phyloP scores from a whole-genome alignment of 2,329 filamentous ascomycete genomes.

The Colletotrichum tropicale region DNA sequence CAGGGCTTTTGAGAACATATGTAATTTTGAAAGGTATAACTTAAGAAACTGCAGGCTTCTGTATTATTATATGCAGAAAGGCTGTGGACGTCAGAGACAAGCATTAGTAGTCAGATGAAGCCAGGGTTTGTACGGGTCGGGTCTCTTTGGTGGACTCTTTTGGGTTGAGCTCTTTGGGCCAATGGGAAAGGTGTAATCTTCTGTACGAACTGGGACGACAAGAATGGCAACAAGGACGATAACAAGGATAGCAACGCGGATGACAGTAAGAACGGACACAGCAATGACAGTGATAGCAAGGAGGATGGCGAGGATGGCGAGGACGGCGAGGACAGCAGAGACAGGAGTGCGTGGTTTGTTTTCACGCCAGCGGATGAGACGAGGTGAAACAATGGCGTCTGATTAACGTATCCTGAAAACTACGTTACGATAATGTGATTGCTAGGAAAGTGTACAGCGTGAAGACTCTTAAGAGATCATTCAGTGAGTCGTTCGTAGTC shows the following conservation, averaged over 20 bases:
- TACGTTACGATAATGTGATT: neutral
- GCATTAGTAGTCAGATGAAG: too few species aligned
- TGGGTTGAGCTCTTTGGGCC: too few species aligned
- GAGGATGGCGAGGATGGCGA: neutral
- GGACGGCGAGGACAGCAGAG: neutral
- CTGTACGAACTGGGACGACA: too few species aligned
- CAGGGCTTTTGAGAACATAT: too few species aligned
- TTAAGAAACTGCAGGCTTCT: too few species aligned
- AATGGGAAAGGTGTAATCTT: too few species aligned
- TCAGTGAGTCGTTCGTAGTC: neutral
- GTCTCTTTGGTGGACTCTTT: too few species aligned
- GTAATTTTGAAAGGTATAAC: too few species aligned
- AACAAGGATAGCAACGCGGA: neutral
- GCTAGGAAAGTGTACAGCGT: neutral
- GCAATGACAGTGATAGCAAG: neutral
- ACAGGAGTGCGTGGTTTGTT: neutral
- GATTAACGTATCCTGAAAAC: neutral
- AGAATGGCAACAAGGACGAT: neutral
- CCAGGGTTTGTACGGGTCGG: too few species aligned
- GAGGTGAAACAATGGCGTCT: neutral
- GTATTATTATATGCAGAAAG: too few species aligned
- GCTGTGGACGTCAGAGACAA: too few species aligned
- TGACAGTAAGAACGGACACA: too few species aligned
- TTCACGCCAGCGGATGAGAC: neutral
- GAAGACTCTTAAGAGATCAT: neutral